A percentile compares a stretch with the other conserved stretches of the same genome.
Conservation (phyloP, 805 yeast species). For the Candida namnaoensis region DNA sequence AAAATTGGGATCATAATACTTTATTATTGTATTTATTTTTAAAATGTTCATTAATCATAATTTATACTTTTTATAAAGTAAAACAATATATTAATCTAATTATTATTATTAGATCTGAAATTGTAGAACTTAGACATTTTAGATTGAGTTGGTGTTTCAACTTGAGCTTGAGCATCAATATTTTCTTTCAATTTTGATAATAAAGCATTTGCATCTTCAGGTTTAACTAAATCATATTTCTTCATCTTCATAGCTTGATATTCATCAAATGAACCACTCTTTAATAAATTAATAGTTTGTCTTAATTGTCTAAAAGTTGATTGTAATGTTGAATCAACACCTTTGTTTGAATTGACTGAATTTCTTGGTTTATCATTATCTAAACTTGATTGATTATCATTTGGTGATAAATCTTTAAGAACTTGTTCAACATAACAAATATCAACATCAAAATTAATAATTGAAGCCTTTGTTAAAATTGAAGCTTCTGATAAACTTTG, state of each 20-base stretch:
- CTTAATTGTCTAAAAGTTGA: conserved; percentile 73
- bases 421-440: conserved; percentile 62
- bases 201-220: conserved; percentile 58
- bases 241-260: conserved; percentile 50
- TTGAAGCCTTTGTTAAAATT: conserved; percentile 43
- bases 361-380: neutral
- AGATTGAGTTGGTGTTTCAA: neutral
- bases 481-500: conserved; percentile 46
- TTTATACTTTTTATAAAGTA: too few species aligned
- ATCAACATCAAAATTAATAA: conserved; percentile 75
- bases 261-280: conserved; percentile 53
- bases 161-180: neutral
- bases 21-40: too few species aligned
- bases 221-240: conserved; percentile 65
- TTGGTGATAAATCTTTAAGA: conserved; percentile 25
- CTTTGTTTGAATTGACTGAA: neutral
- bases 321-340: conserved; percentile 43
- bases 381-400: neutral
- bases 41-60: too few species aligned
- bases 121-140: neutral
- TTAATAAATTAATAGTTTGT: conserved; percentile 69
- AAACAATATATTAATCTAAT: too few species aligned
- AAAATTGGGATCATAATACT: too few species aligned
- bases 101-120: neutral
- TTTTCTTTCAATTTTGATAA: conserved; percentile 39